Evolutionary conservation across 1,284 basidiomycete species (phyloP).

Genomic region (Fomes fomentarius): DNA sequence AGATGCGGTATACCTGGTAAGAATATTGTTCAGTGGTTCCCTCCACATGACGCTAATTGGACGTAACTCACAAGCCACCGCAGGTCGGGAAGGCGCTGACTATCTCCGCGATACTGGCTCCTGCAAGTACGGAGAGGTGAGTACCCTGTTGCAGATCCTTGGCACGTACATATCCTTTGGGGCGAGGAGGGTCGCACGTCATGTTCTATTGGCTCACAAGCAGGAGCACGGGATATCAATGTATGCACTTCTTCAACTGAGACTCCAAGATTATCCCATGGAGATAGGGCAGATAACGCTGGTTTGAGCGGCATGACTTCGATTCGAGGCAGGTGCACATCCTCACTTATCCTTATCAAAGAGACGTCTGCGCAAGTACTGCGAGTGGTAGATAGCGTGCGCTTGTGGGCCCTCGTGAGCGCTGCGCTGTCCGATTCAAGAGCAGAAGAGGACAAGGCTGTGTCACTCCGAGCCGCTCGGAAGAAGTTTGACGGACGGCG

Average conservation of each 20-base stretch:
- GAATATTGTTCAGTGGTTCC: background rate
- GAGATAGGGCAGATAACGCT: no score
- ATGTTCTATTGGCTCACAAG: no score
- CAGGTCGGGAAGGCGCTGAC: constrained; percentile 83
- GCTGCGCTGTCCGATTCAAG: constrained; percentile 13
- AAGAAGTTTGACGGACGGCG: constrained; percentile 5
- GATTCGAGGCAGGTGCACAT: no score
- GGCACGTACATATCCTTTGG: no score
- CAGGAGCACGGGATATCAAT: no score
- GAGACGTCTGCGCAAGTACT: no score
- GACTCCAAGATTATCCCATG: no score
- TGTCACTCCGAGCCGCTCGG: constrained; percentile 11
- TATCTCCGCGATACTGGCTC: constrained; percentile 79
- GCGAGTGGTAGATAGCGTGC: no score
- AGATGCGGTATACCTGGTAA: constrained; percentile 71
- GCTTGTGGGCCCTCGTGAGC: constrained; percentile 7
- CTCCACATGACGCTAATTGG: background rate
- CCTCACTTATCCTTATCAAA: no score
- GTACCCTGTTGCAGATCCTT: background rate
- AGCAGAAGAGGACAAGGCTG: background rate
- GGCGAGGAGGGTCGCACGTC: no score
- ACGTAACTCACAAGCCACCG: constrained; percentile 68
- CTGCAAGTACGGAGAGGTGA: constrained; percentile 28
- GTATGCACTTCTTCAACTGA: no score
- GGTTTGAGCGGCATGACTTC: no score